Percentiles rank a stretch among this genome's conserved stretches.
Evolutionary conservation across 805 yeast genomes (phyloP).

Genomic region (Metschnikowia reukaufii): DNA sequence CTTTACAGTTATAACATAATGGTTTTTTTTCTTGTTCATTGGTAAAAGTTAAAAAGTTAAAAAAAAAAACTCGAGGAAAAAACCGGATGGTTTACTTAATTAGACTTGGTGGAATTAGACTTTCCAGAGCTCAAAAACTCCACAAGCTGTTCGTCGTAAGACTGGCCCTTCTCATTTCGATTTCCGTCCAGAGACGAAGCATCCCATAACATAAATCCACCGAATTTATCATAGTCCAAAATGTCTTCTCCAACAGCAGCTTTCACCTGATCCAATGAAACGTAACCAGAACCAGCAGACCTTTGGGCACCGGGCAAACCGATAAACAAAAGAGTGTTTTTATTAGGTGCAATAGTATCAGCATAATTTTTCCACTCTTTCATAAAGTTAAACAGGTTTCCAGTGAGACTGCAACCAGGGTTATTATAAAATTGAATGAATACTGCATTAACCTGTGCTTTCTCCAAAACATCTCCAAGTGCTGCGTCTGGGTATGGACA

Average conservation of each 20-base stretch:
- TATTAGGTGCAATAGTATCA: constrained; percentile 57
- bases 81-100: neutral
- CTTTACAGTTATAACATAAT: neutral
- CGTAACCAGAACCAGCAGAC: constrained; percentile 62
- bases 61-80: neutral
- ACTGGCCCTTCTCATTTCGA: constrained; percentile 21
- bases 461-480: constrained; percentile 35
- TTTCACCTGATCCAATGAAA: constrained; percentile 23
- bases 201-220: constrained; percentile 86
- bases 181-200: constrained; percentile 59
- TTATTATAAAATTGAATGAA: constrained; percentile 91
- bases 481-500: constrained; percentile 83
- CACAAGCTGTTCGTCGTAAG: constrained; percentile 12
- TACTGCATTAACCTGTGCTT: constrained; percentile 72
- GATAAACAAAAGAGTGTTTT: constrained; percentile 63
- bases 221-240: constrained; percentile 39
- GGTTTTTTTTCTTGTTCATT: no score
- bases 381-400: constrained; percentile 54
- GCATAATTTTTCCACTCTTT: constrained; percentile 69
- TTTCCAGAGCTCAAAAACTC: neutral
- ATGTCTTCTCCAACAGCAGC: constrained; percentile 14
- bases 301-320: constrained; percentile 62
- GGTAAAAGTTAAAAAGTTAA: no score
- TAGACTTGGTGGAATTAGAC: neutral
- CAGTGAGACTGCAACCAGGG: constrained; percentile 54